A percentile compares a stretch with the other conserved stretches of the same genome.
phyloP scores from a whole-genome alignment of 164 flowering plant species.

The Berberis thunbergii region DNA sequence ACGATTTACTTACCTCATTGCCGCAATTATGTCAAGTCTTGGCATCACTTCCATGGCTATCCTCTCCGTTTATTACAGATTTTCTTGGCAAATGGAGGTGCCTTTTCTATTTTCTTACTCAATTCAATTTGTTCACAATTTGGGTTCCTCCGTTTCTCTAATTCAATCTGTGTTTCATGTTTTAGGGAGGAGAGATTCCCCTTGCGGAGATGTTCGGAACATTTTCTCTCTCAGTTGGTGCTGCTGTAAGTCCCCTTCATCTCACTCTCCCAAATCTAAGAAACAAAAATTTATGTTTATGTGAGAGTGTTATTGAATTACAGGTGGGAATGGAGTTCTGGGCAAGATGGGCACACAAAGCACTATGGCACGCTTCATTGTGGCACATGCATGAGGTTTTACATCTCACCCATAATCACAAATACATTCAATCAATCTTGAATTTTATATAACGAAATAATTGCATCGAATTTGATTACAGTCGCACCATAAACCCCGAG shows the following conservation, averaged over 20 bases:
- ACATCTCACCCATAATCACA: background rate
- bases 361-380: conserved; percentile 90
- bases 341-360: conserved; percentile 95
- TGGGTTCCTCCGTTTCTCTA: background rate
- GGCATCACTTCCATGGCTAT: conserved; percentile 82
- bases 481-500: conserved; percentile 87
- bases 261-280: background rate
- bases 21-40: conserved; percentile 79
- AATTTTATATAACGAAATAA: too few relatives aligned
- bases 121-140: background rate
- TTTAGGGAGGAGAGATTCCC: conserved; percentile 70
- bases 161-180: background rate
- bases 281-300: background rate
- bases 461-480: conserved; percentile 18
- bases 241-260: conserved; percentile 58
- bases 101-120: background rate
- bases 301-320: conserved; percentile 11
- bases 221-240: conserved; percentile 80
- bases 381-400: conserved; percentile 94
- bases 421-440: background rate
- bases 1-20: conserved; percentile 63
- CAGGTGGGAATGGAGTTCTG: conserved; percentile 98
- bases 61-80: conserved; percentile 76
- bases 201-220: conserved; percentile 76
- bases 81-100: conserved; percentile 91